These are phyloP conservation scores for Tetrapisispora taiwanensis DNA, from an alignment of 805 yeast genomes.

Conservation along the genomic window DNA sequence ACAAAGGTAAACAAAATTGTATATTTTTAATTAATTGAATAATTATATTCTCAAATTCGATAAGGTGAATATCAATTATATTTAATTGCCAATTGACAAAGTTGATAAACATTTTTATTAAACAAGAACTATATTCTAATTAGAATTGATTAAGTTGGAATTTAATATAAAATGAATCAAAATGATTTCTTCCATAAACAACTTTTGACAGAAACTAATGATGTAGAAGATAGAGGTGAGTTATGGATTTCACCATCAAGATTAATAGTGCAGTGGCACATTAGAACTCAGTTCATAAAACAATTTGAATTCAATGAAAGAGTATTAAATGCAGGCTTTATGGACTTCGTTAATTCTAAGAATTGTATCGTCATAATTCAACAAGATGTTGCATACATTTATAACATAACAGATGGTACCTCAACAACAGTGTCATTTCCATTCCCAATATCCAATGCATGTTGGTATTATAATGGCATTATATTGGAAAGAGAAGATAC, in stretches of 20 bases:
- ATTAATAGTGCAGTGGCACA: slow-evolving; percentile 32
- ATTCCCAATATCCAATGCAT: slow-evolving; percentile 48
- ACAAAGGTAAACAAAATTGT: too few species aligned
- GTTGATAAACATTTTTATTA: too few species aligned
- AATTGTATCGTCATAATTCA: slow-evolving; percentile 51
- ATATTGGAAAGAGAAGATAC: slow-evolving; percentile 39
- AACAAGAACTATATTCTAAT: too few species aligned
- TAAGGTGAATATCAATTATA: too few species aligned
- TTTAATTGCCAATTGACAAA: too few species aligned
- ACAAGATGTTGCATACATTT: slow-evolving; percentile 50
- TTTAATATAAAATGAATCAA: neutral
- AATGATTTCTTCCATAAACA: neutral
- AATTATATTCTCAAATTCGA: too few species aligned
- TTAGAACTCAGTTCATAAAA: slow-evolving; percentile 14
- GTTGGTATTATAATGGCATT: slow-evolving; percentile 59
- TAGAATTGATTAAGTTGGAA: too few species aligned
- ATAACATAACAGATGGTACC: slow-evolving; percentile 45
- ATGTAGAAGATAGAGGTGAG: slow-evolving; percentile 10
- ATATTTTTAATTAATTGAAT: too few species aligned
- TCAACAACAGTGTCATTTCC: slow-evolving; percentile 58
- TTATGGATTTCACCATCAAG: slow-evolving; percentile 29
- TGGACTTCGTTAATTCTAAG: slow-evolving; percentile 33
- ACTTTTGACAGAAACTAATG: neutral
- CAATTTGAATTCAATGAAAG: slow-evolving; percentile 35
- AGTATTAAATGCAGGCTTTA: slow-evolving; percentile 52